Evolutionary conservation across 2,329 filamentous ascomycete genomes (phyloP), one percentile per base, ranked within the genome.

Genomic region (Chrysoporthe puriensis): DNA sequence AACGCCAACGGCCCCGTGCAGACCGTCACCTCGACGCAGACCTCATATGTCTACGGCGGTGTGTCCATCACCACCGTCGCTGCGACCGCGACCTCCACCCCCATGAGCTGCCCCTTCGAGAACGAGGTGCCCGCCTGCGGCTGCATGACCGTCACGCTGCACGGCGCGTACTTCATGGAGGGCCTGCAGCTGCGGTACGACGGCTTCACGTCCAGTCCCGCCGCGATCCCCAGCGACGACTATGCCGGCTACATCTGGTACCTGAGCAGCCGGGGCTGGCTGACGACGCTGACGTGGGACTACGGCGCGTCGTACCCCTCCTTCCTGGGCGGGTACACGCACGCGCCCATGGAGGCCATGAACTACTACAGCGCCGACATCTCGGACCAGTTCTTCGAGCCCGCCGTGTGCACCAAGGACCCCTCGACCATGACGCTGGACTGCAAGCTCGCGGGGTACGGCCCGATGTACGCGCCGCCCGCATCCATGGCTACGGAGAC

Each of bases 321-420:
- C 18, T 59, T 40, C 57, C 16, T 59, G 57, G 57, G 32, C 42
- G 34, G 34, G n/a, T 40, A 59, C 32, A 43, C 48, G 5, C 48
- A 52, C 21, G 9, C 48, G 48, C 48, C 48, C 21, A 26, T 26
- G n/a, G 48, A 52, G 48, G 21, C 48, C 4, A 52, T 52, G 48
- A 26, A 52, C 11, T 52, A 52, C 48, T 52, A 52, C 21, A 52
- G 48, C 50, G 50, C 50, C 50, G 21, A 54, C 21, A 60, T 42
- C 57, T 60, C 36, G 8, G 57, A 60, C 6, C 42, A 44, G 57
- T 60, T 21, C 57, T 42, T 60, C 34, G 57, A 42, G n/a, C 56
- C 34, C 3, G 56, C 56, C 21, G 40, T 43, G 18, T 59, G 56
- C 32, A 59, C 56, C 16, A 59, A 59, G 32, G 56, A 59, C 32